These are phyloP conservation scores for Chlamydomonas applanata DNA, from an alignment of 139 green algal genomes.

Conservation along the genomic window DNA sequence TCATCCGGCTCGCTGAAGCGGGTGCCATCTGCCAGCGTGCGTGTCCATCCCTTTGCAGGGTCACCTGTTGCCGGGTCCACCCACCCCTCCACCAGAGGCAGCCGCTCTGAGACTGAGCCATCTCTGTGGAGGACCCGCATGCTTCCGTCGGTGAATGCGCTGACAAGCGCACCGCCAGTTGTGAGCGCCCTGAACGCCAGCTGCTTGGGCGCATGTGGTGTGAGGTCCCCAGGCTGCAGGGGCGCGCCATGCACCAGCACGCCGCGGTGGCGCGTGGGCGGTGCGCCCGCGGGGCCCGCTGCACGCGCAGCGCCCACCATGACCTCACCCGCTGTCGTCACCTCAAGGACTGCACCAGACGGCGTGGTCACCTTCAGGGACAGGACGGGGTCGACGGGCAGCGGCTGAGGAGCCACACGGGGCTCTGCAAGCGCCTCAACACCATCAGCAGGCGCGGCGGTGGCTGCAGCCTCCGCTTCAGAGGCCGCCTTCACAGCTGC, in stretches of 20 bases:
- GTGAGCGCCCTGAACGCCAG: constrained; percentile 42
- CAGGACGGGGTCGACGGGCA: not conserved
- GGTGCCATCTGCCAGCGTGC: constrained; percentile 32
- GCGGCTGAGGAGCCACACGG: not conserved
- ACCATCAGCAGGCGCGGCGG: not conserved
- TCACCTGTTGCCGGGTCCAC: not conserved
- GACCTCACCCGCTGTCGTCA: constrained; percentile 41
- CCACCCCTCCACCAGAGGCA: constrained; percentile 25
- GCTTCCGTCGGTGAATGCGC: not conserved
- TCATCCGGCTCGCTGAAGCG: constrained; percentile 38
- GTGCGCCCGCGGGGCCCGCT: not conserved
- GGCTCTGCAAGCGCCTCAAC: no score
- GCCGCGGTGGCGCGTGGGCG: constrained; percentile 18
- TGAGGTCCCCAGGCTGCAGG: constrained; percentile 30
- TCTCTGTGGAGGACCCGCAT: constrained; percentile 41
- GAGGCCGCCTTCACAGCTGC: not conserved
- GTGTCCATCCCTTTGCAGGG: constrained; percentile 24
- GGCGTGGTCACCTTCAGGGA: constrained; percentile 1
- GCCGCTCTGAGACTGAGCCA: constrained; percentile 33
- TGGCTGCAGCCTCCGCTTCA: not conserved
- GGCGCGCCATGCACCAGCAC: constrained; percentile 44
- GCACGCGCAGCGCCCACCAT: constrained; percentile 17
- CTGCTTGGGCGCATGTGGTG: not conserved
- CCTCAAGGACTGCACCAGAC: constrained; percentile 17
- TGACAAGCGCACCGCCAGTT: constrained; percentile 30